phyloP scores from a whole-genome alignment of 352 stramenopile species.

The Pythium aquatile region DNA sequence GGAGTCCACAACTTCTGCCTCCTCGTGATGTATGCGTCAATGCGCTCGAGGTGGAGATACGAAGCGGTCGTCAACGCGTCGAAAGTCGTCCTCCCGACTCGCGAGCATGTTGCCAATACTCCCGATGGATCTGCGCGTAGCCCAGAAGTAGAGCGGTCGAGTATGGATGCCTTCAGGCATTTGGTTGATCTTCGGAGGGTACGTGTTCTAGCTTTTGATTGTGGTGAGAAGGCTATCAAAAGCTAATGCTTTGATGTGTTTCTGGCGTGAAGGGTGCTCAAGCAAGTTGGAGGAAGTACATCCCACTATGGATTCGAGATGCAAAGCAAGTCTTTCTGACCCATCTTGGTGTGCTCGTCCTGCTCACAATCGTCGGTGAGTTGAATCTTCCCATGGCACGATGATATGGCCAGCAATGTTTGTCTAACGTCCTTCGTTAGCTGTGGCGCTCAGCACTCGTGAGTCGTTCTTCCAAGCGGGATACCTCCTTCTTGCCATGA shows the following conservation, averaged over 20 bases:
- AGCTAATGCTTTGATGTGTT: neutral
- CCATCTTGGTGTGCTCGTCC: constrained; percentile 75
- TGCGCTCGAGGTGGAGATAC: constrained; percentile 76
- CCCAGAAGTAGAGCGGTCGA: constrained; percentile 20
- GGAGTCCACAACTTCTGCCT: constrained; percentile 73
- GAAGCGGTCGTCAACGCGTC: constrained; percentile 52
- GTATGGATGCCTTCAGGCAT: constrained; percentile 22
- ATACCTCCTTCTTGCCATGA: constrained; percentile 74
- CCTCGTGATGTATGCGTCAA: constrained; percentile 76
- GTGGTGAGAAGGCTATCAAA: neutral
- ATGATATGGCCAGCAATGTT: neutral
- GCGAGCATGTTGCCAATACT: neutral
- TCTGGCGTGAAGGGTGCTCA: constrained; percentile 41
- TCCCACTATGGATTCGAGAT: constrained; percentile 68
- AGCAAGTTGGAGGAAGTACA: constrained; percentile 44
- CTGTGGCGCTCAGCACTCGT: constrained; percentile 73
- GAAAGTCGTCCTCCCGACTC: neutral
- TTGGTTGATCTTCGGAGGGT: constrained; percentile 21
- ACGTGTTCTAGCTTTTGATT: neutral
- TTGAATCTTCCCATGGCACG: neutral
- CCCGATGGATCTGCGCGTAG: neutral
- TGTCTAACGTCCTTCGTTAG: constrained; percentile 31
- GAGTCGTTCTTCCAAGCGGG: constrained; percentile 85
- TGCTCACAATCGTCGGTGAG: constrained; percentile 80
- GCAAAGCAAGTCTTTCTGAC: constrained; percentile 71